These are phyloP conservation scores for Irpex sp. DNA, from an alignment of 1,284 basidiomycete species.

Conservation along the genomic window DNA sequence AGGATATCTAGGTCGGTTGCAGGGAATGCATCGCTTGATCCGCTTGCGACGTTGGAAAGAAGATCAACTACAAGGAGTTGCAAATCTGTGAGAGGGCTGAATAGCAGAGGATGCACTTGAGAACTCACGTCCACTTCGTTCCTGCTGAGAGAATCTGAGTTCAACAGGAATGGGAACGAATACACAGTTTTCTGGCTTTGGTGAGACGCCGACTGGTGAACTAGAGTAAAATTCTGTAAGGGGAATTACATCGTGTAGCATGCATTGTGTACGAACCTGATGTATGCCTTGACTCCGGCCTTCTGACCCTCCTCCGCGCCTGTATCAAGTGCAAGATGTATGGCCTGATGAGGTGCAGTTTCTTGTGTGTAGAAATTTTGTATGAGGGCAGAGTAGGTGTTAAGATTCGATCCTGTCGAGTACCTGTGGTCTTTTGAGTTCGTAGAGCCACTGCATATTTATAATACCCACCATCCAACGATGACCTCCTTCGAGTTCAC, in stretches of 20 bases:
- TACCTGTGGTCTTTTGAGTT: slow-evolving; percentile 52
- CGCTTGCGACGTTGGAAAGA: slow-evolving; percentile 45
- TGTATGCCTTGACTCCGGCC: slow-evolving; percentile 84
- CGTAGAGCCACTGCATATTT: slow-evolving; percentile 6
- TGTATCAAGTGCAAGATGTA: slow-evolving; percentile 93
- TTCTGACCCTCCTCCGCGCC: slow-evolving; percentile 69
- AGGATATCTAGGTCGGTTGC: slow-evolving; percentile 64
- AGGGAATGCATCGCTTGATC: slow-evolving; percentile 47
- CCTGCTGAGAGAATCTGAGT: slow-evolving; percentile 77
- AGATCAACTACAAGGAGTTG: slow-evolving; percentile 62
- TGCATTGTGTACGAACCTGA: slow-evolving; percentile 55
- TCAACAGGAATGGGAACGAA: slow-evolving; percentile 87
- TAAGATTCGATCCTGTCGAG: slow-evolving; percentile 86
- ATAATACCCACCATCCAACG: slow-evolving; percentile 75
- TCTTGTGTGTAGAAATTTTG: slow-evolving; percentile 98
- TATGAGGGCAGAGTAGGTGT: slow-evolving; percentile 96
- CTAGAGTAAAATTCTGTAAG: slow-evolving; percentile 33
- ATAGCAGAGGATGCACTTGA: not conserved
- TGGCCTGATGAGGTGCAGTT: slow-evolving; percentile 83
- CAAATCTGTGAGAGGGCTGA: not conserved
- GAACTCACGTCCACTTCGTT: slow-evolving; percentile 79
- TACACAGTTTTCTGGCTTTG: slow-evolving; percentile 89
- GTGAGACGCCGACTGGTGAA: slow-evolving; percentile 80
- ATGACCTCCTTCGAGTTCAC: slow-evolving; percentile 85
- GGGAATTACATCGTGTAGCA: not conserved